phyloP scores from a whole-genome alignment of 306 rosid species.

The Glycine latifolia region DNA sequence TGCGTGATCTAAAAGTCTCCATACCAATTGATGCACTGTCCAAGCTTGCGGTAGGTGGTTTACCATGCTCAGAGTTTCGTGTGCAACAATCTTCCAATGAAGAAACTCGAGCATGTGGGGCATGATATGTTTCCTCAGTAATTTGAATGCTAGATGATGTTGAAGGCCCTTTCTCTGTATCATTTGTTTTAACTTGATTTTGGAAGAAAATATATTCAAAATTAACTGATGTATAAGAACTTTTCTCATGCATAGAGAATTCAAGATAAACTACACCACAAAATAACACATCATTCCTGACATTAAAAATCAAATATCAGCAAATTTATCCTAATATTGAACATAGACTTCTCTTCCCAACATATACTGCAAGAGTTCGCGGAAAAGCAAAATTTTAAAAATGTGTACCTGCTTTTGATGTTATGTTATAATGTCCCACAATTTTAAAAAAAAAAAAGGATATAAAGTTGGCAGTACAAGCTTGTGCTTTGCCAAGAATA shows the following conservation, averaged over 20 bases:
- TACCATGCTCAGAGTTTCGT: conserved; percentile 58
- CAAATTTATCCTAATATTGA: conserved; percentile 31
- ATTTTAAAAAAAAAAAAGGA: not conserved
- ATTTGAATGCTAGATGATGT: conserved; percentile 45
- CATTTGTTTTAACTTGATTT: conserved; percentile 54
- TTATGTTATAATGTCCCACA: conserved; percentile 4
- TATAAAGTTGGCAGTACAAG: not conserved
- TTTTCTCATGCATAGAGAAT: conserved; percentile 25
- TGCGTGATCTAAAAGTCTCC: conserved; percentile 57
- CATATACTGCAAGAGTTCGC: not conserved
- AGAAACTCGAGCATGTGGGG: conserved; percentile 71
- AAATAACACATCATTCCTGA: conserved; percentile 3
- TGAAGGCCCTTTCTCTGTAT: conserved; percentile 53
- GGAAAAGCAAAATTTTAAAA: not conserved
- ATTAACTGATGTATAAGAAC: conserved; percentile 32
- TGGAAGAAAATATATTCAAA: conserved; percentile 35
- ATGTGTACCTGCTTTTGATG: not conserved
- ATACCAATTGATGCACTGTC: conserved; percentile 55
- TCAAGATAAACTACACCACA: conserved; percentile 9
- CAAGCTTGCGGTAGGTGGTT: conserved; percentile 56
- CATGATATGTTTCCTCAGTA: conserved; percentile 55
- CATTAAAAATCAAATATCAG: conserved; percentile 31
- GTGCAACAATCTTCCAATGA: conserved; percentile 69
- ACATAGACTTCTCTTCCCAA: conserved; percentile 33
- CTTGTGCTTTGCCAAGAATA: not conserved